Percentiles rank a stretch among this genome's conserved stretches.
Evolutionary conservation across 2,329 filamentous ascomycete species (phyloP).

Genomic region (Sclerotinia spermophila): DNA sequence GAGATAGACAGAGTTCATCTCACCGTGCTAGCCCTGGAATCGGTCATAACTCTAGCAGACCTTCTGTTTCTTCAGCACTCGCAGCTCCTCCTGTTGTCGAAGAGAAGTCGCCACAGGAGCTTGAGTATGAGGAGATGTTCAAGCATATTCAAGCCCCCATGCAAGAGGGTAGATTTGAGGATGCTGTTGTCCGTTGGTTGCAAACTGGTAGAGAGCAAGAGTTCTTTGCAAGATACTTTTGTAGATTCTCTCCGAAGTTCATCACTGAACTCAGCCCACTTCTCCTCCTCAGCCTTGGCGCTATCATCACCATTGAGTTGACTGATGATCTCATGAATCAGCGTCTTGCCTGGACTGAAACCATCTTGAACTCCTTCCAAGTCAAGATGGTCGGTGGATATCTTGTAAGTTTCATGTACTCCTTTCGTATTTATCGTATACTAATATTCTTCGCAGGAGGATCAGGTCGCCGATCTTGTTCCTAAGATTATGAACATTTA

Average conservation of each 20-base stretch:
- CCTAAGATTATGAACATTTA: conserved; percentile 56
- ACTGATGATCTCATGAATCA: conserved; percentile 50
- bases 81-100: conserved; percentile 22
- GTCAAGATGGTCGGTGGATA: conserved; percentile 31
- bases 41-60: conserved; percentile 13
- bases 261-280: conserved; percentile 57
- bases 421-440: conserved; percentile 8
- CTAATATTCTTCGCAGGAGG: conserved; percentile 44
- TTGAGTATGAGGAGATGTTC: conserved; percentile 54
- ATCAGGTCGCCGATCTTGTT: conserved; percentile 52
- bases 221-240: conserved; percentile 56
- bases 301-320: conserved; percentile 59
- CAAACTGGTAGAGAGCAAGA: conserved; percentile 60
- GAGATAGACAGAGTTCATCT: conserved; percentile 38
- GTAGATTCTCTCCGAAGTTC: conserved; percentile 49
- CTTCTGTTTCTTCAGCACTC: conserved; percentile 25
- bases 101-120: conserved; percentile 17
- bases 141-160: conserved; percentile 61
- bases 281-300: conserved; percentile 60
- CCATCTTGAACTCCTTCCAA: conserved; percentile 52
- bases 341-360: conserved; percentile 59
- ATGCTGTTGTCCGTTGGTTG: conserved; percentile 63
- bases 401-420: conserved; percentile 35
- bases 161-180: conserved; percentile 56
- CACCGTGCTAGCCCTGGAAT: conserved; percentile 18